Conservation (phyloP, 768 basidiomycete genomes). For the Albatrellus ellisii region DNA sequence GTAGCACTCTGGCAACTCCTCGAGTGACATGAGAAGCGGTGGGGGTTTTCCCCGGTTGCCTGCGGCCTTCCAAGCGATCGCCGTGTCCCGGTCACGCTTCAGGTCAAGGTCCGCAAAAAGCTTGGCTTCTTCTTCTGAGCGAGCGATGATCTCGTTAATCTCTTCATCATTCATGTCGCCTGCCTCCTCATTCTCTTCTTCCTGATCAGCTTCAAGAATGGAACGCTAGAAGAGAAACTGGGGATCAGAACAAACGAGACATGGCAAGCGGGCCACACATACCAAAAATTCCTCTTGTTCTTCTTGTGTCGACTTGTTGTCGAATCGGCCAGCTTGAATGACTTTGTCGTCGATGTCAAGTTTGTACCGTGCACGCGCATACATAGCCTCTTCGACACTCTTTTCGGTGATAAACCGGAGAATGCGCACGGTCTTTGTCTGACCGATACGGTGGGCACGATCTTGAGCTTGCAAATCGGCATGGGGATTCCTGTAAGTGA, state of each 20-base stretch:
- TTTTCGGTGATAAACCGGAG: slow-evolving; percentile 95
- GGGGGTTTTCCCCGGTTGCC: slow-evolving; percentile 75
- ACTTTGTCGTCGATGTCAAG: slow-evolving; percentile 99
- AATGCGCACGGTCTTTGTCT: slow-evolving; percentile 95
- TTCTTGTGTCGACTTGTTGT: slow-evolving; percentile 95
- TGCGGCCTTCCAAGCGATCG: slow-evolving; percentile 53
- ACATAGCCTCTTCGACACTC: slow-evolving; percentile 97
- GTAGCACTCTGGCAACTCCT: slow-evolving; percentile 90
- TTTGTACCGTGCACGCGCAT: slow-evolving; percentile 89
- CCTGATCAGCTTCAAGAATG: slow-evolving; percentile 81
- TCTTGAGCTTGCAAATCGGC: slow-evolving; percentile 99
- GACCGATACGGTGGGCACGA: slow-evolving; percentile 98
- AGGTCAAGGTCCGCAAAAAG: slow-evolving; percentile 78
- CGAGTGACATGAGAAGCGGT: slow-evolving; percentile 63
- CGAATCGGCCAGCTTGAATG: slow-evolving; percentile 97
- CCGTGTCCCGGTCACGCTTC: slow-evolving; percentile 56
- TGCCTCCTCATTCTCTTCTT: slow-evolving; percentile 81
- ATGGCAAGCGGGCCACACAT: slow-evolving; percentile 17
- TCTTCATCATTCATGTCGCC: slow-evolving; percentile 93
- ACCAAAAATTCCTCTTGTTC: slow-evolving; percentile 95
- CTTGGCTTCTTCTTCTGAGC: slow-evolving; percentile 63
- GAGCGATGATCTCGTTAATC: slow-evolving; percentile 84
- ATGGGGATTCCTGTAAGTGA: slow-evolving; percentile 78
- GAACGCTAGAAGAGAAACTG: slow-evolving; percentile 45
- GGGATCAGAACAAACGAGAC: slow-evolving; percentile 7